A percentile compares a stretch with the other conserved stretches of the same genome.
Conservation (phyloP, 2,329 filamentous ascomycete genomes). For the Mollisiaceae sp. region DNA sequence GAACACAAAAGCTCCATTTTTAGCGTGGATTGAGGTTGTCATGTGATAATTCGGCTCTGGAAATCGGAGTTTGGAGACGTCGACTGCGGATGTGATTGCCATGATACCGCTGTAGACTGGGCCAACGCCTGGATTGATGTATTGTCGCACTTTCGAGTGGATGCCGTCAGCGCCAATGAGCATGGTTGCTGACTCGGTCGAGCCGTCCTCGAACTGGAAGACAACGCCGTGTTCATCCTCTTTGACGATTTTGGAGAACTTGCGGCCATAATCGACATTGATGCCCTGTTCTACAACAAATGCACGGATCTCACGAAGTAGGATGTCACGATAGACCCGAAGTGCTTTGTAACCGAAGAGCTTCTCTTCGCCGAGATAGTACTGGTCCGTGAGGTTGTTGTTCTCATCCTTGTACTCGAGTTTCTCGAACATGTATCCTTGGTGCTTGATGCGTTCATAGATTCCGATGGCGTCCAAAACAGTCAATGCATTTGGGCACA, state of each 20-base stretch:
- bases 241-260: slow-evolving; percentile 50
- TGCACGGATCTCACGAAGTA: slow-evolving; percentile 55
- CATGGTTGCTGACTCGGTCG: slow-evolving; percentile 46
- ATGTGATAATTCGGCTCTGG: slow-evolving; percentile 18
- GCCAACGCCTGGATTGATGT: slow-evolving; percentile 54
- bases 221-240: slow-evolving; percentile 49
- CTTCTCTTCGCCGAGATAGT: slow-evolving; percentile 53
- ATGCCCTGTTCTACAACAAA: slow-evolving; percentile 49
- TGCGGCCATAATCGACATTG: slow-evolving; percentile 52
- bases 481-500: slow-evolving; percentile 62
- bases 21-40: slow-evolving; percentile 20
- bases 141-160: slow-evolving; percentile 58
- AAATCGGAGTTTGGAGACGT: slow-evolving; percentile 31
- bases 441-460: slow-evolving; percentile 50
- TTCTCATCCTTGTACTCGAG: slow-evolving; percentile 51
- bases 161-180: slow-evolving; percentile 66
- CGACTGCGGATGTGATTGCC: slow-evolving; percentile 43
- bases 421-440: slow-evolving; percentile 56
- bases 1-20: slow-evolving; percentile 54
- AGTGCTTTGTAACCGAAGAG: slow-evolving; percentile 59
- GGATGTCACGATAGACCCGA: slow-evolving; percentile 57
- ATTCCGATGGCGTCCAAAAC: slow-evolving; percentile 57
- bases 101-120: slow-evolving; percentile 57
- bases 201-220: slow-evolving; percentile 55
- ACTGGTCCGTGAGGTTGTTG: slow-evolving; percentile 45